phyloP scores from a whole-genome alignment of 495 filamentous ascomycete species.

The Annulohypoxylon moriforme region DNA sequence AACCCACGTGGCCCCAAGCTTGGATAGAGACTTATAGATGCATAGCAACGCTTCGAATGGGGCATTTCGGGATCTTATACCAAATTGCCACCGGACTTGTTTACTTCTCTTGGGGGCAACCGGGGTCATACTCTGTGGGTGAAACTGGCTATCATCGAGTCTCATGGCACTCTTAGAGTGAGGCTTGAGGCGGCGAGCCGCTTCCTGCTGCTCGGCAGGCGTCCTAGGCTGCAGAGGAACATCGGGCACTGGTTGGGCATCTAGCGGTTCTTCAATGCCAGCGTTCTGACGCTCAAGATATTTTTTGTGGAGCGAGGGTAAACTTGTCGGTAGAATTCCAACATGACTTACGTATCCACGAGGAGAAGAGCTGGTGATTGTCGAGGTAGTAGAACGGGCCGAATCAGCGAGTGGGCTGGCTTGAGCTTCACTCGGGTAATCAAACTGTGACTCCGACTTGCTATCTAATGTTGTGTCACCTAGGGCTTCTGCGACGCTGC shows the following conservation, averaged over 20 bases:
- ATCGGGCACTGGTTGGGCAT: constrained; percentile 57
- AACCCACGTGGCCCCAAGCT: constrained; percentile 89
- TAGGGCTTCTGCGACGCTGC: constrained; percentile 42
- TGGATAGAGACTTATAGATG: constrained; percentile 88
- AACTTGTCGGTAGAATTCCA: constrained; percentile 86
- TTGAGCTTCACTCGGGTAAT: constrained; percentile 38
- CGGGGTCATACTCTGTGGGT: constrained; percentile 73
- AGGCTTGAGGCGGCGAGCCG: constrained; percentile 79
- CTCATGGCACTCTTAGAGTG: constrained; percentile 72
- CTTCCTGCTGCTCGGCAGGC: constrained; percentile 79
- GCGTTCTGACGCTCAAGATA: constrained; percentile 80
- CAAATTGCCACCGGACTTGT: constrained; percentile 94
- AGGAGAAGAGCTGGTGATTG: constrained; percentile 57
- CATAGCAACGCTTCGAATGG: constrained; percentile 93
- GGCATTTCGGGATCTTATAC: constrained; percentile 91
- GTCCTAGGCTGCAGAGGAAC: constrained; percentile 66
- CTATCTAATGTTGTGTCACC: constrained; percentile 19
- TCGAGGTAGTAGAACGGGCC: constrained; percentile 57
- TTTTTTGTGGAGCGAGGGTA: constrained; percentile 89
- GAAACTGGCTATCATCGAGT: constrained; percentile 69
- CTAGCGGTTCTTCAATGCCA: constrained; percentile 53
- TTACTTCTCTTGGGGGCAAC: constrained; percentile 72
- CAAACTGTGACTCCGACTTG: constrained; percentile 12
- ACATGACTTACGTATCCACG: constrained; percentile 79
- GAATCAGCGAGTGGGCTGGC: constrained; percentile 51